Evolutionary conservation across 192 early-diverging fungal genomes (phyloP).

Genomic region (Dispira parvispora): DNA sequence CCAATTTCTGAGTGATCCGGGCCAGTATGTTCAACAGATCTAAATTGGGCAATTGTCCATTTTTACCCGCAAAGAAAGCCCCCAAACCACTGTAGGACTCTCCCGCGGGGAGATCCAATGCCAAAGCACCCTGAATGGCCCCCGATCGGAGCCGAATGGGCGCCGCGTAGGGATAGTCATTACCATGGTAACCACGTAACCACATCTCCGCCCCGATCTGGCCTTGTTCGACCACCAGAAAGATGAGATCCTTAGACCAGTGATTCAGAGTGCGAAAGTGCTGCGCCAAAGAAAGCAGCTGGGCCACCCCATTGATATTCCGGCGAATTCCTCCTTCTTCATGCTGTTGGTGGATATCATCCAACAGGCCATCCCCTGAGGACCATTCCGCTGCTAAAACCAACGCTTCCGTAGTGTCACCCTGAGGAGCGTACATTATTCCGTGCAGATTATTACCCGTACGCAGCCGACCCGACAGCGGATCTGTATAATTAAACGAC

Average conservation of each 20-base stretch:
- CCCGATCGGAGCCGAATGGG: slow-evolving; percentile 39
- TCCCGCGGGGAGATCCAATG: slow-evolving; percentile 65
- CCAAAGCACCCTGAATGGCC: slow-evolving; percentile 69
- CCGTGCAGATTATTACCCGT: slow-evolving; percentile 65
- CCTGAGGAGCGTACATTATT: slow-evolving; percentile 58
- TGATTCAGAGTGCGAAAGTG: slow-evolving; percentile 37
- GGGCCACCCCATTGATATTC: slow-evolving; percentile 29
- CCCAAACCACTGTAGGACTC: slow-evolving; percentile 11
- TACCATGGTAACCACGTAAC: slow-evolving; percentile 81
- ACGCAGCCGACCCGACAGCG: background rate
- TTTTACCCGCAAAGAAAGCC: slow-evolving; percentile 46
- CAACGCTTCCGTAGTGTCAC: slow-evolving; percentile 78
- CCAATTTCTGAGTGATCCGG: slow-evolving; percentile 29
- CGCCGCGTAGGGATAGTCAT: slow-evolving; percentile 18
- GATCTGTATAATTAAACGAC: slow-evolving; percentile 14
- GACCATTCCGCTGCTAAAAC: slow-evolving; percentile 70
- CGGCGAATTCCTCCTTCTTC: slow-evolving; percentile 11
- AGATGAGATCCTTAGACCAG: slow-evolving; percentile 87
- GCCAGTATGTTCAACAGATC: slow-evolving; percentile 72
- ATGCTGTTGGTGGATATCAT: slow-evolving; percentile 15
- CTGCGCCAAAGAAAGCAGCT: slow-evolving; percentile 26
- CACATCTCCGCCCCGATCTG: slow-evolving; percentile 64
- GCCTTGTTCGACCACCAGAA: slow-evolving; percentile 67
- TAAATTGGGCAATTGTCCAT: slow-evolving; percentile 82
- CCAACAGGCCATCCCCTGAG: slow-evolving; percentile 34